Base-by-base conservation (phyloP, 202 grass and related monocot genomes). In the Brachypodium distachyon region DNA sequence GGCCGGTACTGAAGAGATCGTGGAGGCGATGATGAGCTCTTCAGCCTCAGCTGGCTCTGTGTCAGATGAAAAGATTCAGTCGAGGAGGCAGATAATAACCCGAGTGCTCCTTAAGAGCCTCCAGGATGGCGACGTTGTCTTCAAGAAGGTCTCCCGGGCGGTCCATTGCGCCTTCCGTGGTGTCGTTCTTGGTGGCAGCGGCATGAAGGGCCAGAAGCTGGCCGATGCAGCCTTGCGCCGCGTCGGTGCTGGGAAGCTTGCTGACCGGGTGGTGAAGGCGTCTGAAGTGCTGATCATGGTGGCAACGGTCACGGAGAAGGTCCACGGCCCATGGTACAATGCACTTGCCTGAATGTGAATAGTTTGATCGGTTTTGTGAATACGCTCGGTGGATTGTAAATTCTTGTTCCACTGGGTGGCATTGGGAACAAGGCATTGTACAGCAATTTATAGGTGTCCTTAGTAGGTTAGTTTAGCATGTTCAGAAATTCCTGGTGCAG, bases 311-410 rank as follows among this genome's bases (percentile, higher is more conserved):
- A 85, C 96, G 5, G 77, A 81, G 65, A 61, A 82, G 34, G 89
- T 95, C 53, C 92, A 99, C 23, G 83, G 87, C 11, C 91, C 81
- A 4, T 99, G 96, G 96, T 99, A 93, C 76, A 86, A 81, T 19
- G 81, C 61, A 17, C 47, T 92, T 46, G 67, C 77, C 37, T 83
- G 81, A 91, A 81, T 90, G 50, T 83, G 76, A 88, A 49, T 41
- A 47, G 13, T 77, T 70, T 73, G 52, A 14, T 83, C 23, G 43
- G 29, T 36, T 76, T 42, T 90, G 87, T 93, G 81, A 83, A 87
- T 93, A 80, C 70, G 52, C 31, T 51, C 12, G 65, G 55, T 60
- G 11, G 23, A 72, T 10, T 87, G 81, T 81, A 76, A 84, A 77
- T 78, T 90, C 72, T 49, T 84, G 70, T 32, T 63, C 81, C 47